Conservation (phyloP, 163 green algal genomes). For the Prototheca cutis region DNA sequence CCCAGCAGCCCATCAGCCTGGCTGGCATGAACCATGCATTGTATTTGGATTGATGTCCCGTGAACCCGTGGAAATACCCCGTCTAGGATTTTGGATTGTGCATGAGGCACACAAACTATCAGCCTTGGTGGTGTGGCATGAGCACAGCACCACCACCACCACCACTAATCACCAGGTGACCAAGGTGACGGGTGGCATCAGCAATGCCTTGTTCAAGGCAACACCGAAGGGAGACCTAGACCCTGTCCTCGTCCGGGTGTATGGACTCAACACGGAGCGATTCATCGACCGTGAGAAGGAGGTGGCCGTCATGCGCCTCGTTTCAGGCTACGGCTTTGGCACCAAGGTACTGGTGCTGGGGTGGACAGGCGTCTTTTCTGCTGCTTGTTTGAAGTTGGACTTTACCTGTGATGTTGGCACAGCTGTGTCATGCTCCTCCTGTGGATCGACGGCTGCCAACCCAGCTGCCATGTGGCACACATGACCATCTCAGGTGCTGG, state of each 20-base stretch:
- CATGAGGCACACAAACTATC: too few species aligned
- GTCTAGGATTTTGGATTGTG: too few species aligned
- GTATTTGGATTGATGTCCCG: too few species aligned
- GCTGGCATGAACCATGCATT: too few species aligned
- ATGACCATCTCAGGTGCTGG: conserved; percentile 73
- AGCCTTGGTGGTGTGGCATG: too few species aligned
- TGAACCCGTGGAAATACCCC: too few species aligned
- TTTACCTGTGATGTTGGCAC: neutral
- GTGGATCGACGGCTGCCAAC: conserved; percentile 1
- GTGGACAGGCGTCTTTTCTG: neutral
- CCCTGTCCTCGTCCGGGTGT: conserved; percentile 58
- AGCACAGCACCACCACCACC: too few species aligned
- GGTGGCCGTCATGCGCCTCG: conserved; percentile 34
- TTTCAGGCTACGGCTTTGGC: conserved; percentile 70
- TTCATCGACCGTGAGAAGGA: conserved; percentile 69
- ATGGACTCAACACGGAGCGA: conserved; percentile 77
- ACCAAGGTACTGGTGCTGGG: conserved; percentile 39
- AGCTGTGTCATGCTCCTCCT: too few species aligned
- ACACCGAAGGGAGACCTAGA: conserved; percentile 5
- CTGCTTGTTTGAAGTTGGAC: neutral
- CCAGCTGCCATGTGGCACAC: neutral
- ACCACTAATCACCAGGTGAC: conserved; percentile 37
- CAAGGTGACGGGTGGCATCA: conserved; percentile 74
- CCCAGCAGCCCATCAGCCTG: too few species aligned
- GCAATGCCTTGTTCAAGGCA: conserved; percentile 69